Conservation (phyloP, 768 basidiomycete species). For the Chalciporus chontae region DNA sequence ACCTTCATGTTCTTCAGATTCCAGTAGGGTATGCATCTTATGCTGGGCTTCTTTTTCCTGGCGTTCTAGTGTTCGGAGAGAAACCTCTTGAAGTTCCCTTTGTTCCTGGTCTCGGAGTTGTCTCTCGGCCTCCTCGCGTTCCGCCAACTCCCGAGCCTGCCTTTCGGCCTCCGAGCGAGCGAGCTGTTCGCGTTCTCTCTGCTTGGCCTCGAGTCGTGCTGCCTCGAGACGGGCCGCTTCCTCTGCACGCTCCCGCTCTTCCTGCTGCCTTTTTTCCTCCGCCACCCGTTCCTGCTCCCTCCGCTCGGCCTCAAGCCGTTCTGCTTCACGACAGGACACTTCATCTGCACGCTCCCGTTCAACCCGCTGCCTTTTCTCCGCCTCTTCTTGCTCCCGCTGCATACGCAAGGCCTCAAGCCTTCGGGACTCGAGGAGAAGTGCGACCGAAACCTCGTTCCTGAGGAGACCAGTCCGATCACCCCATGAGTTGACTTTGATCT, state of each 20-base stretch:
- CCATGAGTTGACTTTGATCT: constrained; percentile 48
- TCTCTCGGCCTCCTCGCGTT: constrained; percentile 26
- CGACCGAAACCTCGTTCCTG: constrained; percentile 37
- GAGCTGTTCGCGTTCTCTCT: constrained; percentile 29
- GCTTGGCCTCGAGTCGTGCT: constrained; percentile 27
- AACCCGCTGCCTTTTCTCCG: constrained; percentile 17
- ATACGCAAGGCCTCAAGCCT: constrained; percentile 38
- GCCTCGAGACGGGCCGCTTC: constrained; percentile 34
- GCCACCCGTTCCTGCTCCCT: constrained; percentile 24
- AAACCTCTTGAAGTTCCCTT: constrained; percentile 2
- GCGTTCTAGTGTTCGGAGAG: background rate
- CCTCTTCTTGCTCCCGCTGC: constrained; percentile 25
- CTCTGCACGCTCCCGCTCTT: constrained; percentile 26
- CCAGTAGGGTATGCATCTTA: background rate
- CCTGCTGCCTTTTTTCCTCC: constrained; percentile 18
- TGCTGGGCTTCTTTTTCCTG: background rate
- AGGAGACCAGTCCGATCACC: constrained; percentile 33
- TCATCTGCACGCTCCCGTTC: constrained; percentile 29
- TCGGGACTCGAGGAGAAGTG: constrained; percentile 39
- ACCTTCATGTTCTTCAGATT: constrained; percentile 1
- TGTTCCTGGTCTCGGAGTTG: constrained; percentile 13
- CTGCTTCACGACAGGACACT: constrained; percentile 34
- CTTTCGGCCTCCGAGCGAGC: constrained; percentile 4
- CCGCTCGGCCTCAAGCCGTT: constrained; percentile 31
- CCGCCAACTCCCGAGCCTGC: constrained; percentile 14